Evolutionary conservation across 495 filamentous ascomycete genomes (phyloP), one percentile per base, ranked within the genome.

Genomic region (Friedmanniomyces simplex): DNA sequence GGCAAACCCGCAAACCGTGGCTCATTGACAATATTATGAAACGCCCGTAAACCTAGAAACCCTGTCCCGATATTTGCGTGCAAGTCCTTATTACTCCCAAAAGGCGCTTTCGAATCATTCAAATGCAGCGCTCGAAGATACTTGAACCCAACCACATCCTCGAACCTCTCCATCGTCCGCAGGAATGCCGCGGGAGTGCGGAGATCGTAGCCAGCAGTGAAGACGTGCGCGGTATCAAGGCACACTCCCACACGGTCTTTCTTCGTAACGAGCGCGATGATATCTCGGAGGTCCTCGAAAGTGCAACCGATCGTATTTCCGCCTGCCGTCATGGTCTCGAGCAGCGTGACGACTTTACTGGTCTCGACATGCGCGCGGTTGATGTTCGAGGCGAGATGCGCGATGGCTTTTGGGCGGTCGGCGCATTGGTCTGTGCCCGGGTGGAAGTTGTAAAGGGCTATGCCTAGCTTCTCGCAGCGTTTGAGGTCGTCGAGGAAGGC

Each of bases 21-120:
- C 69, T 89, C 82, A 69, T 98, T 97, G 76, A 96, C 84, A 34
- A 98, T 74, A 64, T 87, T 88, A 67, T 91, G 86, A 65, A 98
- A 98, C 1, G 89, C 86, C 30, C 88, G 80, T 10, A 98, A 74
- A 1, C 93, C 93, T 0, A 98, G 73, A 69, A 91, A 98, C 0
- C 93, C 93, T 0, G 86, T 87, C 3, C 93, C 93, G 58, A 98
- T 96, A 66, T 95, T 96, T 30, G 89, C 85, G 70, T 98, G 93
- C 11, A 96, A 67, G 66, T 98, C 93, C 22, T 88, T 78, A 52
- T 86, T 78, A 11, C 85, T 88, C 4, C 68, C 77, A 25, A 93
- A 73, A 0, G 91, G 90, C 1, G 90, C 87, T 69, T 96, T 96
- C 68, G 83, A 88, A 69, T 98, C 93, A 66, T 98, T 98, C 6